Conservation (phyloP, 2,329 filamentous ascomycete genomes). For the Alternaria gaisen region DNA sequence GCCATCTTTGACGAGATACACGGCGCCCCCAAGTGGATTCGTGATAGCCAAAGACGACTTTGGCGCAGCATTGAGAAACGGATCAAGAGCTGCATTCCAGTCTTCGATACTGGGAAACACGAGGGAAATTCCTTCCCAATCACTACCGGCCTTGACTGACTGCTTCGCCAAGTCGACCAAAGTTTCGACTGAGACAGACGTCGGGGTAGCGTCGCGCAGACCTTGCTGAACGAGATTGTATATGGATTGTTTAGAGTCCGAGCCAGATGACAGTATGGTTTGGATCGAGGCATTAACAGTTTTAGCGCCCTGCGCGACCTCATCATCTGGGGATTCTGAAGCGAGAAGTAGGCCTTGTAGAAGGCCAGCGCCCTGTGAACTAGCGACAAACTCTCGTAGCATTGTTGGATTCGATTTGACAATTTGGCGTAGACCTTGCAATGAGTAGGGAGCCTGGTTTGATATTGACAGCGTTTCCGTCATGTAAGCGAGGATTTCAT, state of each 20-base stretch:
- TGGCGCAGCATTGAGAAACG: slow-evolving; percentile 63
- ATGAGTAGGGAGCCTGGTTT: slow-evolving; percentile 42
- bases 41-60: slow-evolving; percentile 76
- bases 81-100: slow-evolving; percentile 71
- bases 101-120: slow-evolving; percentile 70
- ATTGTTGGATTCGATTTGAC: slow-evolving; percentile 52
- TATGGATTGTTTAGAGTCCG: slow-evolving; percentile 55
- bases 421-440: slow-evolving; percentile 59
- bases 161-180: slow-evolving; percentile 64
- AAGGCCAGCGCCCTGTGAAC: slow-evolving; percentile 59
- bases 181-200: slow-evolving; percentile 61
- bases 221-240: slow-evolving; percentile 63
- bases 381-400: slow-evolving; percentile 55
- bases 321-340: slow-evolving; percentile 62
- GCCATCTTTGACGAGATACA: slow-evolving; percentile 65
- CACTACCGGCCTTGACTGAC: slow-evolving; percentile 49
- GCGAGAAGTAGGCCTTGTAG: slow-evolving; percentile 63
- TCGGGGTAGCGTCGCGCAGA: slow-evolving; percentile 56
- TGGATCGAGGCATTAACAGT: slow-evolving; percentile 51
- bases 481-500: slow-evolving; percentile 50
- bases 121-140: slow-evolving; percentile 48
- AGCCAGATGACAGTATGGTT: slow-evolving; percentile 48
- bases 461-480: slow-evolving; percentile 51
- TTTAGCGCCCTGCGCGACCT: slow-evolving; percentile 57
- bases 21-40: slow-evolving; percentile 74